Conservation (phyloP, 306 rosid genomes). For the Quercus alba region DNA sequence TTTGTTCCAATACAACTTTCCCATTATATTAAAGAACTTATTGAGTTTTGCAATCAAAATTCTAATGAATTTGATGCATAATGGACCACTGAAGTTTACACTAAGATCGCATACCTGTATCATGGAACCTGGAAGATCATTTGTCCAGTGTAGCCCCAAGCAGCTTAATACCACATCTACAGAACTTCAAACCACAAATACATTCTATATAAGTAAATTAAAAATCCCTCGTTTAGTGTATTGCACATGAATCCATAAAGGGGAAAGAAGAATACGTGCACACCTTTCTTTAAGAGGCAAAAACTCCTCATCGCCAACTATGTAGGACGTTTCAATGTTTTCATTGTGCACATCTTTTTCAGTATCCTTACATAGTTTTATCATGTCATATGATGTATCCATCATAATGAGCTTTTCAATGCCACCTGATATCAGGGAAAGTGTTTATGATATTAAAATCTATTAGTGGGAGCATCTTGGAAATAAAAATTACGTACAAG, state of each 20-base stretch:
- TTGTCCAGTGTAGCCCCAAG: conserved; percentile 97
- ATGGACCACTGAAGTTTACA: not conserved
- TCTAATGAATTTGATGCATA: not conserved
- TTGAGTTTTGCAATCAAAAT: not conserved
- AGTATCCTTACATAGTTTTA: conserved; percentile 56
- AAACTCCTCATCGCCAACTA: conserved; percentile 90
- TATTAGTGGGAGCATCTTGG: not conserved
- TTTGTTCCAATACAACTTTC: not conserved
- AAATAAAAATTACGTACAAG: not conserved
- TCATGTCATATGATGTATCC: conserved; percentile 87
- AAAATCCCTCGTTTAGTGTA: not conserved
- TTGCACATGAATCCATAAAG: conserved; percentile 7
- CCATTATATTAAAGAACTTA: not conserved
- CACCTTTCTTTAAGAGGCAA: conserved; percentile 84
- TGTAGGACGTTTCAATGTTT: conserved; percentile 50
- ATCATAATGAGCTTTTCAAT: conserved; percentile 72
- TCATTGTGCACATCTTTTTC: conserved; percentile 20
- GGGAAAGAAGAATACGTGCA: conserved; percentile 1
- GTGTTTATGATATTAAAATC: not conserved
- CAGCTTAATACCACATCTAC: conserved; percentile 87
- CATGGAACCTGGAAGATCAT: conserved; percentile 99
- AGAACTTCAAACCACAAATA: conserved; percentile 54
- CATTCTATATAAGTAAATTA: not conserved
- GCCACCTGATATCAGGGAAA: conserved; percentile 45
- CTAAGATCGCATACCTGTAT: conserved; percentile 61